Evolutionary conservation across 495 filamentous ascomycete genomes (phyloP), one percentile per base, ranked within the genome.

Genomic region (Pseudomonodictys pantanalensis): DNA sequence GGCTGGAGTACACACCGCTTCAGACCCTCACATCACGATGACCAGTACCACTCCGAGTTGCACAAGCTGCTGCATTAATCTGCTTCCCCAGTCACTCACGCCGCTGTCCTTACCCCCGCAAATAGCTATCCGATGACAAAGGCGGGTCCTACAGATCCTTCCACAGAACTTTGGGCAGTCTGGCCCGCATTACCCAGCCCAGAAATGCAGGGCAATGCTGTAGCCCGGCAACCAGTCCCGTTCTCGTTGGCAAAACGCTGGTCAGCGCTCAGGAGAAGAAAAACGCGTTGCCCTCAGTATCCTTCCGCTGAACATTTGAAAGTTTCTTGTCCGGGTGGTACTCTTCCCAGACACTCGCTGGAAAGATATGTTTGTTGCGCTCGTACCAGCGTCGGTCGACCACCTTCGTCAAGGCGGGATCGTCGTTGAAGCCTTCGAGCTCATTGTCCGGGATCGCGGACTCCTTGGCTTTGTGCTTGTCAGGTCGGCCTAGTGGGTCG

Each of bases 381-480:
- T 96, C 90, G 69, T 97, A 98, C 93, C 93, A 98, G 55, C 93
- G 76, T 43, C 93, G 80, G 75, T 98, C 93, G 1, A 98, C 93
- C 7, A 97, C 93, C 71, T 96, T 97, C 23, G 93, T 98, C 55
- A 89, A 77, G 2, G 82, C 82, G 0, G 90, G 84, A 59, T 97
- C 92, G 52, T 95, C 89, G 29, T 81, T 78, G 17, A 72, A 80
- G 8, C 91, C 92, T 76, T 96, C 91, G 2, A 95, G 78, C n/a
- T 76, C 53, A 63, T 57, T 2, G 30, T 76, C 68, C 24, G 68
- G 52, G 39, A 69, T 32, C 1, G 52, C 58, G 3, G 41, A 41
- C 0, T 45, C 18, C 29, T 62, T 62, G 20, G 64, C 76, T 71
- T 59, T 77, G 68, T 62, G 63, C 77, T 64, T 77, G 38, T 33